phyloP scores from a whole-genome alignment of 1,284 basidiomycete species.

The Ustilago xerochloae region DNA sequence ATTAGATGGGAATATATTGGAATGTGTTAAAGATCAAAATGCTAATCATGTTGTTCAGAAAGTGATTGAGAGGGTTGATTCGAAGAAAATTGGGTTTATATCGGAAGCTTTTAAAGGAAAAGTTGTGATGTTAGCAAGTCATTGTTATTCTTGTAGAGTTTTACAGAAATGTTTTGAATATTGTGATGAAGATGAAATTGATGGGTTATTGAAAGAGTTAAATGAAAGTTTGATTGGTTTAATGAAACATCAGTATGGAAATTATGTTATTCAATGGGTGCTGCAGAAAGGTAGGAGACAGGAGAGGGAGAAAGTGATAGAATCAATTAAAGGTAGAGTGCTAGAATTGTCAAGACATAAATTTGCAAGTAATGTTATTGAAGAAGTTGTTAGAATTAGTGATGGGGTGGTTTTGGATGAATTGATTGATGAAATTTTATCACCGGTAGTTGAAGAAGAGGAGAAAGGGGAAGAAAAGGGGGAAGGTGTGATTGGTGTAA shows the following conservation, averaged over 20 bases:
- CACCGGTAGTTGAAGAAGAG: constrained; percentile 20
- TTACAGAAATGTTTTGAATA: constrained; percentile 92
- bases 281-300: constrained; percentile 80
- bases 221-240: constrained; percentile 74
- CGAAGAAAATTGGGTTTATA: constrained; percentile 82
- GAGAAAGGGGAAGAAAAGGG: too few relatives aligned
- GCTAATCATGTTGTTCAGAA: constrained; percentile 86
- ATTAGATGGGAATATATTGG: constrained; percentile 82
- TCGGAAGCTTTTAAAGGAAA: constrained; percentile 79
- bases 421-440: constrained; percentile 84
- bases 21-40: constrained; percentile 90
- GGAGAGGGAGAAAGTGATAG: constrained; percentile 79
- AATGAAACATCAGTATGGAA: constrained; percentile 72
- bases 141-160: constrained; percentile 94
- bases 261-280: constrained; percentile 95
- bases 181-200: constrained; percentile 72
- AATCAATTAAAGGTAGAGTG: constrained; percentile 81
- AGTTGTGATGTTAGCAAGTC: constrained; percentile 85
- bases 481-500: too few relatives aligned
- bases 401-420: constrained; percentile 75
- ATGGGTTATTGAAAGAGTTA: constrained; percentile 84
- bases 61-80: constrained; percentile 70
- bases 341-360: constrained; percentile 79
- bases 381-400: constrained; percentile 84
- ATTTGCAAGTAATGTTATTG: constrained; percentile 96